Percentiles rank a stretch among this genome's conserved stretches.
Conservation (phyloP, 306 rosid species). For the Delonix regia region DNA sequence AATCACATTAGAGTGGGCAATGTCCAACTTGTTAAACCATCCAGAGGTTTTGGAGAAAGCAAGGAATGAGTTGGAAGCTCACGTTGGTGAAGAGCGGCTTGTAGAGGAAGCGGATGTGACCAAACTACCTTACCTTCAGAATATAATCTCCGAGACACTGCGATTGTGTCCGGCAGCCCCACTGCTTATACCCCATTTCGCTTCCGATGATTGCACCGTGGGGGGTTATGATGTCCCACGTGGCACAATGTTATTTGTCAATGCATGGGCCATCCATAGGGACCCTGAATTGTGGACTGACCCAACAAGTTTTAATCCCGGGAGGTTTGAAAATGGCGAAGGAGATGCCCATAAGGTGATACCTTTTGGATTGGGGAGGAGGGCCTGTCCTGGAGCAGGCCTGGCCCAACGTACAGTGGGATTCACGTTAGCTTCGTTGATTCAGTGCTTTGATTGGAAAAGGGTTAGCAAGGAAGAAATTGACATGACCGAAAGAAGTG, state of each 20-base stretch:
- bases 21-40: constrained; percentile 57
- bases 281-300: constrained; percentile 56
- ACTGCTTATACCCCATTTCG: constrained; percentile 48
- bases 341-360: constrained; percentile 23
- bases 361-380: constrained; percentile 62
- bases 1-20: constrained; percentile 60
- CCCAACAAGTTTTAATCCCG: constrained; percentile 49
- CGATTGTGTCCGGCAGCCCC: constrained; percentile 50
- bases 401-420: constrained; percentile 52
- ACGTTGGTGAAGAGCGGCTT: constrained; percentile 44
- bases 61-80: constrained; percentile 44
- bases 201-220: constrained; percentile 48
- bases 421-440: constrained; percentile 44
- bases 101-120: constrained; percentile 50
- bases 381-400: constrained; percentile 53
- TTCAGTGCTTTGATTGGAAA: constrained; percentile 73
- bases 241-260: constrained; percentile 49
- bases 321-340: constrained; percentile 42
- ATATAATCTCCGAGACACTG: constrained; percentile 51
- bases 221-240: constrained; percentile 55
- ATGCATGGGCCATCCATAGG: constrained; percentile 66
- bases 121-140: constrained; percentile 55
- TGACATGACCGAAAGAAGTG: constrained; percentile 50
- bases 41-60: constrained; percentile 51
- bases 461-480: constrained; percentile 32